Evolutionary conservation across 1,284 basidiomycete species (phyloP), one percentile per base, ranked within the genome.

Genomic region (Dichomitus squalens): DNA sequence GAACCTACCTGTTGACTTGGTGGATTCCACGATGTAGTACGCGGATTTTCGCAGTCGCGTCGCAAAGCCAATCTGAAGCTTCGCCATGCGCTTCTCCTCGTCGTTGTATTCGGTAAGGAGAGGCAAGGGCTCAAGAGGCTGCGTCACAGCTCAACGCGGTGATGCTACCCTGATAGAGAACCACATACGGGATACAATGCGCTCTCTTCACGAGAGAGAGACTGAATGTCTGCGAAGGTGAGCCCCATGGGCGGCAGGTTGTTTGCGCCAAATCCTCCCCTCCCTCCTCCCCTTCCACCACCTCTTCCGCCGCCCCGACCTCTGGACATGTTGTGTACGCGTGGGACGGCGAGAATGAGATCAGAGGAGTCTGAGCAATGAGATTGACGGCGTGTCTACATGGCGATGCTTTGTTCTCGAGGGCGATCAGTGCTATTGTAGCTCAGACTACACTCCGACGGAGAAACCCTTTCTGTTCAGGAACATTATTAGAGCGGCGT

Each of bases 161-260:
- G 49, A 57, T 55, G 49, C 6, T 2, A 34, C 50, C 35, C 27
- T 20, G 21, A n/a, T 21, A 25, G 18, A 38, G 38, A 40, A 35
- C 50, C 59, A 74, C 88, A 72, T 78, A 92, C 90, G 53, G 90
- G 90, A 76, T 92, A 93, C 67, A 91, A 73, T 36, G 84, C 85
- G 40, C 87, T 86, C 56, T 79, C 86, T 70, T 92, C 90, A 57
- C 87, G 76, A 20, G 88, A 88, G 68, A 92, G 73, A 47, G 82
- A 78, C 70, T 90, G 88, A 49, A 93, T 80, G 69, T 93, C 90
- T 44, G 87, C 83, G 67, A 90, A 90, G 4, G 86, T 85, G 39
- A 92, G 79, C 25, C 90, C 90, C 86, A 91, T 89, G 1, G 90
- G 88, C 4, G 85, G 86, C 40, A 82, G 74, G 49, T 72, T 76